Evolutionary conservation across 305 asterid genomes (phyloP), one percentile per base, ranked within the genome.

Genomic region (Fraxinus paxiana): DNA sequence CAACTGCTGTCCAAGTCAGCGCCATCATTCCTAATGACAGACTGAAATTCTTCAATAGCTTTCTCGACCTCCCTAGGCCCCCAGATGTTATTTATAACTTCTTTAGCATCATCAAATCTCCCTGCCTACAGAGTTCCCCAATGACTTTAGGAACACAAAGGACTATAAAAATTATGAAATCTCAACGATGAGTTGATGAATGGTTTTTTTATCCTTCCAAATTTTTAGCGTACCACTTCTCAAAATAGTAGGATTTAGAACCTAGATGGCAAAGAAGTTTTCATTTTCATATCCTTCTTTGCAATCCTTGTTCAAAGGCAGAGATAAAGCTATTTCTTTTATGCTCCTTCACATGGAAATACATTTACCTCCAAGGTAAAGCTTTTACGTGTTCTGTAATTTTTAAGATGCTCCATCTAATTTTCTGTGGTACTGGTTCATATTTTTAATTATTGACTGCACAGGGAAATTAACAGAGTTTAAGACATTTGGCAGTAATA

Each of bases 1-100:
- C 98, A 94, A 87, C 90, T 88, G 92, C 91, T 90, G 54, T 90
- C 91, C 87, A 87, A 85, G 90, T 88, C 97, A 83, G 86, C 91
- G 70, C 95, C 94, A 76, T 91, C 95, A 74, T 82, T 87, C 85
- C 87, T 86, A 78, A 87, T 84, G 82, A 92, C 91, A 37, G 94
- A 88, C 84, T 90, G 90, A 85, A 94, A 88, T 69, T 94, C 97
- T 87, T 89, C 92, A 48, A 92, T 84, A 81, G 95, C 92, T 82
- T 84, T 91, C 76, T 86, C 87, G 56, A 94, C 97, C 82, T 90
- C 84, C 20, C 91, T 88, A 10, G 91, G 80, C 43, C 94, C 98
- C 97, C 97, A 94, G 43, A 94, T 86, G 48, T 83, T 87, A 75
- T 84, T 83, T 69, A 94, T 80, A 26, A 92, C 92, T 81, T 83